These are phyloP conservation scores for Phytophthora vignae DNA, from an alignment of 352 stramenopile genomes.

Conservation along the genomic window DNA sequence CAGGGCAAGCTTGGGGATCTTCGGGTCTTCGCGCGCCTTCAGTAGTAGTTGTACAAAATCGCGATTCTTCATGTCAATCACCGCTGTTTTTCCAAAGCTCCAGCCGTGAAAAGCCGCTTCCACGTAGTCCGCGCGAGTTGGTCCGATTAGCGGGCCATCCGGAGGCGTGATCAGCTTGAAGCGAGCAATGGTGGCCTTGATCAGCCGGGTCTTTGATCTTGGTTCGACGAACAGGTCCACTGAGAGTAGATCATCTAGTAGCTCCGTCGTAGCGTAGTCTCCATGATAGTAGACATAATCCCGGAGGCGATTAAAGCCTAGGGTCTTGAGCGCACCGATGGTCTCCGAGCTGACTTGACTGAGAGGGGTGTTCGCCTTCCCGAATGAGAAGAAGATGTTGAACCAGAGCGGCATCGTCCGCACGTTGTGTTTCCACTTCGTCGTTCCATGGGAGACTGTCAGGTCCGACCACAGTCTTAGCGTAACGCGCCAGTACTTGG, in stretches of 20 bases:
- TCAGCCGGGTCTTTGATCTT: not conserved
- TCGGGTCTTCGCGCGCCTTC: not conserved
- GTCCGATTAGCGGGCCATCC: not conserved
- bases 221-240: constrained; percentile 2
- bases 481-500: not conserved
- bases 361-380: not conserved
- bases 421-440: not conserved
- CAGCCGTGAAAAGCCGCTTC: constrained; percentile 13
- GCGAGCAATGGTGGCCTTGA: not conserved
- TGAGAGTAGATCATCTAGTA: not conserved
- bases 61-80: constrained; percentile 4
- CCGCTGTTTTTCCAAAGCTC: not conserved
- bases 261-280: not conserved
- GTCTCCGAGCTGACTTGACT: not conserved
- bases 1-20: not conserved
- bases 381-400: constrained; percentile 16
- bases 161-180: not conserved
- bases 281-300: constrained; percentile 10
- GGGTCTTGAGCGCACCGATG: not conserved
- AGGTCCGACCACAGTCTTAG: not conserved
- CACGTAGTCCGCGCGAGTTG: not conserved
- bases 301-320: constrained; percentile 4
- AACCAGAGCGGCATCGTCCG: constrained; percentile 14
- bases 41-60: constrained; percentile 15
- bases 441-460: not conserved